Evolutionary conservation across 805 yeast species (phyloP).

Genomic region (Starmerella ratchasimensis): DNA sequence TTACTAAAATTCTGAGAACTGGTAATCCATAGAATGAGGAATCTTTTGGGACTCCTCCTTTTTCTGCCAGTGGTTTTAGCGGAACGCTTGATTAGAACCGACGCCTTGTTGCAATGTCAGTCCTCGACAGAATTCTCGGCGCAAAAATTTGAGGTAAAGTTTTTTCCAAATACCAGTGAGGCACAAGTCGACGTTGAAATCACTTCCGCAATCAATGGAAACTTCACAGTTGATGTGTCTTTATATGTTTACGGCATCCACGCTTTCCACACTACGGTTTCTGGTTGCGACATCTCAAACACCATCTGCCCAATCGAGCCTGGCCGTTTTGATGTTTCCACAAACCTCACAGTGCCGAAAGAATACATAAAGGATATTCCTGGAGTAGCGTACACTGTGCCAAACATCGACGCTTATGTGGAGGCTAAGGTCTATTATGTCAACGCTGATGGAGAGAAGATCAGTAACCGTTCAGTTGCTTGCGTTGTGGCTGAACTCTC

Average conservation of each 20-base stretch:
- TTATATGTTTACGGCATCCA: conserved; percentile 72
- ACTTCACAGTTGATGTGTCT: conserved; percentile 50
- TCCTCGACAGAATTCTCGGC: conserved; percentile 77
- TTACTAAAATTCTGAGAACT: too few relatives aligned
- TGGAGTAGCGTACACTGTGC: conserved; percentile 72
- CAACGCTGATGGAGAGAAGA: conserved; percentile 28
- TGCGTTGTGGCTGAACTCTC: conserved; percentile 80
- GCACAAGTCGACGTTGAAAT: conserved; percentile 61
- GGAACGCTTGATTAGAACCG: conserved; percentile 30
- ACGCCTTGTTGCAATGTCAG: conserved; percentile 85
- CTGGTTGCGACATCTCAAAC: conserved; percentile 47
- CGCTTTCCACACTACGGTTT: conserved; percentile 39
- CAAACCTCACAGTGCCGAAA: conserved; percentile 34
- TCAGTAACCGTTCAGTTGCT: conserved; percentile 43
- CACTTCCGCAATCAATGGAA: conserved; percentile 59
- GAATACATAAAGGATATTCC: conserved; percentile 45
- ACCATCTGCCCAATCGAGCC: conserved; percentile 73
- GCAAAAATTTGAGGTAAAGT: conserved; percentile 61
- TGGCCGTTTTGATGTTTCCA: conserved; percentile 65
- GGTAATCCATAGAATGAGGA: too few relatives aligned
- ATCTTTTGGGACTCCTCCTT: not conserved
- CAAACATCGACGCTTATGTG: conserved; percentile 89
- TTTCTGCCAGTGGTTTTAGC: conserved; percentile 20
- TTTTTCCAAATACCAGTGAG: conserved; percentile 50
- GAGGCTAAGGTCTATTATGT: conserved; percentile 49